phyloP scores from a whole-genome alignment of 352 stramenopile genomes.

The Halophytophthora polymorphica region DNA sequence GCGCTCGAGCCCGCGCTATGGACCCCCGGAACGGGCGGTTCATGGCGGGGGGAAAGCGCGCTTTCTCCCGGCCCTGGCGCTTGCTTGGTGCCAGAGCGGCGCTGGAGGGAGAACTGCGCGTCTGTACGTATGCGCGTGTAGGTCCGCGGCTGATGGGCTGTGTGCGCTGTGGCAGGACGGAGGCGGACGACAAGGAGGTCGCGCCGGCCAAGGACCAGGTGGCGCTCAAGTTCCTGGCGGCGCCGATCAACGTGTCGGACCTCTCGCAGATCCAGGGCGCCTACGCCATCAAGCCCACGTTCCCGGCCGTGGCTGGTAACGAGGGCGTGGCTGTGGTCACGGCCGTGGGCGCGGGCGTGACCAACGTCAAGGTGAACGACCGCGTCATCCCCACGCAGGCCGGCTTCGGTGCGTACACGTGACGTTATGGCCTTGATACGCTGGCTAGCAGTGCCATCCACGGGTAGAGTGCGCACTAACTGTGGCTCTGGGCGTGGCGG shows the following conservation, averaged over 20 bases:
- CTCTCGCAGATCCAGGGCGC: slow-evolving; percentile 85
- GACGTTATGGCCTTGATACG: neutral
- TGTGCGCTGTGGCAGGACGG: slow-evolving; percentile 32
- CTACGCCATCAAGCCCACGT: slow-evolving; percentile 72
- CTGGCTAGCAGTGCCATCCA: neutral
- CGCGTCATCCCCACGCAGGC: slow-evolving; percentile 71
- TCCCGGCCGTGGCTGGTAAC: slow-evolving; percentile 82
- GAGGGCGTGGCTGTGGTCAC: slow-evolving; percentile 85
- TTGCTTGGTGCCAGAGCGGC: neutral
- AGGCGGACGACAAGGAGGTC: slow-evolving; percentile 61
- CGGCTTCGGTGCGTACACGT: slow-evolving; percentile 42
- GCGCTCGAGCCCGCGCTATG: neutral
- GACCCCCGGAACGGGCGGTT: neutral
- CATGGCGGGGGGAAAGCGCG: neutral
- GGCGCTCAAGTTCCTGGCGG: slow-evolving; percentile 85
- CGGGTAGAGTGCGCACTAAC: neutral
- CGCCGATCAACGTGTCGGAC: slow-evolving; percentile 87
- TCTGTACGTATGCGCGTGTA: no score
- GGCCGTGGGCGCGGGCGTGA: slow-evolving; percentile 75
- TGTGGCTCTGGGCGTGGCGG: neutral
- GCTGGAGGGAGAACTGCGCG: no score
- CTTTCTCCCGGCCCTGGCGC: neutral
- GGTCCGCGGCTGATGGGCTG: neutral
- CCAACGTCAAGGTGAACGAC: slow-evolving; percentile 85
- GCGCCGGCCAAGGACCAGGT: slow-evolving; percentile 58